phyloP scores from a whole-genome alignment of 148 eudicot species.

The Mesembryanthemum crystallinum region DNA sequence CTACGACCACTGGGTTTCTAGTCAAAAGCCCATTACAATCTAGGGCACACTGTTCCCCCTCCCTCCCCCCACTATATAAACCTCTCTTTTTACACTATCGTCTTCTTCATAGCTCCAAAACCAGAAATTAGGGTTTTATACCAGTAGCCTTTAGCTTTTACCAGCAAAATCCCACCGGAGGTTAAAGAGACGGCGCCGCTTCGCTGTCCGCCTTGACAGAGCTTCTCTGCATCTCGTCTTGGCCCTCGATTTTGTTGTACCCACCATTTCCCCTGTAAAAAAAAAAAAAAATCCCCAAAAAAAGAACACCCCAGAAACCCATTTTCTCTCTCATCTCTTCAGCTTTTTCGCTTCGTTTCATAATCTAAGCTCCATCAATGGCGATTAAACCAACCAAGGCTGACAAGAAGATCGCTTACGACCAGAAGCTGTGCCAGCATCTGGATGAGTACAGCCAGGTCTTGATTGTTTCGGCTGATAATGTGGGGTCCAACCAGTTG shows the following conservation, averaged over 20 bases:
- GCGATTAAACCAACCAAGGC: conserved; percentile 49
- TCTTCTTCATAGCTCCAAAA: conserved; percentile 1
- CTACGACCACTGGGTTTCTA: no score
- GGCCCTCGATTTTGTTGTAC: conserved; percentile 41
- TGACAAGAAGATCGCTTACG: conserved; percentile 58
- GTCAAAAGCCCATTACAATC: conserved; percentile 7
- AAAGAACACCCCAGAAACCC: not conserved
- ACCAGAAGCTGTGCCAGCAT: conserved; percentile 47
- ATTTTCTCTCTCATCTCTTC: not conserved
- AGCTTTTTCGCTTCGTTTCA: no score
- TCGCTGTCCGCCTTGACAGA: conserved; percentile 46
- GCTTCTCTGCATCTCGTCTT: conserved; percentile 19
- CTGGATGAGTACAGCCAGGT: conserved; percentile 57
- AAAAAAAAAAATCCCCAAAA: not conserved
- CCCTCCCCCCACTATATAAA: conserved; percentile 5
- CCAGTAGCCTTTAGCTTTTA: not conserved
- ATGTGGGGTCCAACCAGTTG: conserved; percentile 60
- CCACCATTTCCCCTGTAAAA: not conserved
- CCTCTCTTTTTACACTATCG: not conserved
- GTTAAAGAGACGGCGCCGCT: conserved; percentile 37
- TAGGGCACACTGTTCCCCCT: not conserved
- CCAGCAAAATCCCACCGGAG: conserved; percentile 18
- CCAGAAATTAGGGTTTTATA: conserved; percentile 9
- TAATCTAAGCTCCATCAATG: conserved; percentile 24
- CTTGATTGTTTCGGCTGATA: conserved; percentile 53